A percentile compares a stretch with the other conserved stretches of the same genome.
phyloP scores from a whole-genome alignment of 2,329 filamentous ascomycete genomes.

The Ophiobolus disseminans region DNA sequence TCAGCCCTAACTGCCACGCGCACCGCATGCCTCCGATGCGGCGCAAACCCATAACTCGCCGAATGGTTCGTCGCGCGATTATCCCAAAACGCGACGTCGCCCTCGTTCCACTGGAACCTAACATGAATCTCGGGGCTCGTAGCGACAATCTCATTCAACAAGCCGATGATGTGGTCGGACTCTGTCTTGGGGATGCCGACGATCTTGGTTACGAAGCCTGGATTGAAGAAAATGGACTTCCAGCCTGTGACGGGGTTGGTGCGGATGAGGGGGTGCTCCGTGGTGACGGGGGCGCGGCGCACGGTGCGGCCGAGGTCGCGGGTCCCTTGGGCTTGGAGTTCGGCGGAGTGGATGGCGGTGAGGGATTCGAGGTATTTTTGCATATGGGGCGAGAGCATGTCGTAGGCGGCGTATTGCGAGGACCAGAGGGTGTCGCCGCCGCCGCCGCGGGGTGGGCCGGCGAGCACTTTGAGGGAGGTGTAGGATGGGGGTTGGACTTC shows the following conservation, averaged over 20 bases:
- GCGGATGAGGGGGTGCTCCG: constrained; percentile 64
- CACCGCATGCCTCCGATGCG: constrained; percentile 63
- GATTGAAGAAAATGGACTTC: constrained; percentile 67
- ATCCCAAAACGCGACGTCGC: constrained; percentile 74
- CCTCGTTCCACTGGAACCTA: constrained; percentile 68
- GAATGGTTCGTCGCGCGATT: constrained; percentile 66
- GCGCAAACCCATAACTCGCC: constrained; percentile 64
- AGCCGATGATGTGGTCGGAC: constrained; percentile 59
- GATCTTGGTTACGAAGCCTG: constrained; percentile 64
- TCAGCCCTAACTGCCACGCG: constrained; percentile 58
- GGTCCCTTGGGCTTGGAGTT: constrained; percentile 61
- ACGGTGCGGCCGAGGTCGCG: constrained; percentile 59
- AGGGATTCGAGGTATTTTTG: constrained; percentile 66
- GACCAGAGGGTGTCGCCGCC: constrained; percentile 66
- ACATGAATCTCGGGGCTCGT: constrained; percentile 73
- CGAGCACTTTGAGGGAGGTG: constrained; percentile 62
- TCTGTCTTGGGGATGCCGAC: constrained; percentile 65
- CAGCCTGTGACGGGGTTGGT: constrained; percentile 68
- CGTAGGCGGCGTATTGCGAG: constrained; percentile 65
- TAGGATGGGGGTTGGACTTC: constrained; percentile 65
- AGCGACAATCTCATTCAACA: constrained; percentile 62
- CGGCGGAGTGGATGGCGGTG: constrained; percentile 62
- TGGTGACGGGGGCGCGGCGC: constrained; percentile 60
- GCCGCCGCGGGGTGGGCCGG: constrained; percentile 61
- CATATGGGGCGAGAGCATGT: constrained; percentile 62